Percentiles rank a stretch among this genome's conserved stretches.
phyloP scores from a whole-genome alignment of 805 yeast species.

The Cyberlindnera americana region DNA sequence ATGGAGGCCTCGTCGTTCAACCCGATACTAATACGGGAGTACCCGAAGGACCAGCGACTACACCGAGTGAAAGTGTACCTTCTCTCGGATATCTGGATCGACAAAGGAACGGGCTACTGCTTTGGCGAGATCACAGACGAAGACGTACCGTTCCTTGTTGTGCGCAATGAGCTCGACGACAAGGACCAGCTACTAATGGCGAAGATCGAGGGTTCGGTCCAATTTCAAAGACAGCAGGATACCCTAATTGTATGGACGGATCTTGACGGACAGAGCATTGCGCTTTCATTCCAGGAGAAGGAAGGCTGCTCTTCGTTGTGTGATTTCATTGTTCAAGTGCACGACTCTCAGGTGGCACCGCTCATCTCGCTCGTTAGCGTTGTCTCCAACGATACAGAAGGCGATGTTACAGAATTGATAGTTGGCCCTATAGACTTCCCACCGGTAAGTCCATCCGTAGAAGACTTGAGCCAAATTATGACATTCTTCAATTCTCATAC shows the following conservation, averaged over 20 bases:
- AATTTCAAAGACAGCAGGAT: slow-evolving; percentile 91
- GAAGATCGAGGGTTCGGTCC: slow-evolving; percentile 66
- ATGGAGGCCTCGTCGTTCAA: neutral
- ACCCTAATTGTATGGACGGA: slow-evolving; percentile 95
- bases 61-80: slow-evolving; percentile 90
- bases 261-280: slow-evolving; percentile 64
- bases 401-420: slow-evolving; percentile 69
- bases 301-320: slow-evolving; percentile 84
- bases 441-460: slow-evolving; percentile 43
- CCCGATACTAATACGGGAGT: slow-evolving; percentile 1
- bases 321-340: slow-evolving; percentile 71
- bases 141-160: slow-evolving; percentile 57
- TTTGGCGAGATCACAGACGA: slow-evolving; percentile 52
- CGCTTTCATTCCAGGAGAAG: slow-evolving; percentile 87
- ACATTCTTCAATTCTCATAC: slow-evolving; percentile 52
- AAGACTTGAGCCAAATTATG: slow-evolving; percentile 49
- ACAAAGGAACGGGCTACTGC: slow-evolving; percentile 90
- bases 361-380: slow-evolving; percentile 74
- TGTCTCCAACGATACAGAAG: slow-evolving; percentile 40
- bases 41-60: slow-evolving; percentile 35
- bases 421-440: slow-evolving; percentile 81
- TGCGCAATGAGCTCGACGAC: slow-evolving; percentile 64
- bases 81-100: slow-evolving; percentile 81
- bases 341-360: slow-evolving; percentile 51
- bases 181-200: slow-evolving; percentile 60